Evolutionary conservation across 257 asterid genomes (phyloP).

Genomic region (Dorcoceras hygrometricum): DNA sequence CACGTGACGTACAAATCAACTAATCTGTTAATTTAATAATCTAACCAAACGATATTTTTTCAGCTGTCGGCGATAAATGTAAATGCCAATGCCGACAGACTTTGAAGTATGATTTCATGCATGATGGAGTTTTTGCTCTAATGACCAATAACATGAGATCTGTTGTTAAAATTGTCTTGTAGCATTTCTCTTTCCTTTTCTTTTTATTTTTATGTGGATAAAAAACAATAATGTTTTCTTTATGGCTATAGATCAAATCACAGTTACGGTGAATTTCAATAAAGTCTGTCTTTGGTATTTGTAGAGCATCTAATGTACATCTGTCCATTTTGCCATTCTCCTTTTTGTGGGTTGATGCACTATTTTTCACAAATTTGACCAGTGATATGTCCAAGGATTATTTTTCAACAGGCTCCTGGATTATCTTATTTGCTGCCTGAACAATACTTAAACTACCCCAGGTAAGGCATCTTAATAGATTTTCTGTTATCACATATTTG

Average conservation of each 20-base stretch:
- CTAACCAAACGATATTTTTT: too few species aligned
- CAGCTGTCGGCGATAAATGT: background rate
- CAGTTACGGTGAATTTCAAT: background rate
- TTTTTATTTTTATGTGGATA: background rate
- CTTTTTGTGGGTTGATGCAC: conserved; percentile 29
- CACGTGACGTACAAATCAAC: too few species aligned
- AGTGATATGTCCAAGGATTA: conserved; percentile 38
- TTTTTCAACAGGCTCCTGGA: conserved; percentile 95
- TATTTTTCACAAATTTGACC: conserved; percentile 30
- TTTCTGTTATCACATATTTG: conserved; percentile 15
- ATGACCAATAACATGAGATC: background rate
- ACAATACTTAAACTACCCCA: conserved; percentile 71
- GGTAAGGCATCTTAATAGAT: conserved; percentile 43
- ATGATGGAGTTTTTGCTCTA: conserved; percentile 1
- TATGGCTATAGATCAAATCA: too few species aligned
- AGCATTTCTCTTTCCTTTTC: background rate
- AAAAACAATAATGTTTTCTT: background rate
- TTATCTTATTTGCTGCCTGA: conserved; percentile 80
- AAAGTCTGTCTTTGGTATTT: background rate
- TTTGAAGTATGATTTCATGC: background rate
- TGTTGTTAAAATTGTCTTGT: background rate
- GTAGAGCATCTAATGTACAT: background rate
- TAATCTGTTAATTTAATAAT: too few species aligned
- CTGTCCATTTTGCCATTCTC: conserved; percentile 10
- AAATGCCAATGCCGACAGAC: background rate